These are phyloP conservation scores for Truncatella angustata DNA, from an alignment of 2,329 filamentous ascomycete genomes.

Conservation along the genomic window DNA sequence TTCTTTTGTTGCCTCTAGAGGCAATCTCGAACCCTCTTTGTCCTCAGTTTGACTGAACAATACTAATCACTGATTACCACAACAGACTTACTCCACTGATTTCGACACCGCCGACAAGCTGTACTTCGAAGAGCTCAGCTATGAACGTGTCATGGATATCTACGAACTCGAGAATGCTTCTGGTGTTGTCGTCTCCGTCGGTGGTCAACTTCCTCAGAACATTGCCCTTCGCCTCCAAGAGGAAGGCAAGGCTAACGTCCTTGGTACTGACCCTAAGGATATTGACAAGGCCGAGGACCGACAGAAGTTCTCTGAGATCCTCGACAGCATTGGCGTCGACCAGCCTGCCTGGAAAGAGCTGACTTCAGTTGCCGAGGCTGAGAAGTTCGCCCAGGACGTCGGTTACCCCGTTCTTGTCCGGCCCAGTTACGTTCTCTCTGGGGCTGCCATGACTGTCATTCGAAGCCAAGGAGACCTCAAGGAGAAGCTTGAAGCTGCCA, in stretches of 20 bases:
- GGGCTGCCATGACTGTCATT: constrained; percentile 98
- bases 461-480: constrained; percentile 83
- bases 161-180: constrained; percentile 85
- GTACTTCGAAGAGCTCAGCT: constrained; percentile 96
- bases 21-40: too few species aligned
- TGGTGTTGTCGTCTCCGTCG: constrained; percentile 92
- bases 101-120: constrained; percentile 87
- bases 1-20: too few species aligned
- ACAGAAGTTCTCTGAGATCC: constrained; percentile 96
- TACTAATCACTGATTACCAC: too few species aligned
- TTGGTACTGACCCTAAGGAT: constrained; percentile 88
- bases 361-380: constrained; percentile 83
- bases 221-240: constrained; percentile 94
- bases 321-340: constrained; percentile 94
- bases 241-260: constrained; percentile 81
- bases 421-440: constrained; percentile 92
- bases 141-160: constrained; percentile 98
- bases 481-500: constrained; percentile 89
- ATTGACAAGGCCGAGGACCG: constrained; percentile 98
- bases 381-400: constrained; percentile 79
- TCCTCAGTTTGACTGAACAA: too few species aligned
- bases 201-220: constrained; percentile 95
- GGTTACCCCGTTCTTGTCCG: constrained; percentile 94
- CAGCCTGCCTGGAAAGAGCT: constrained; percentile 98
- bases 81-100: constrained; percentile 80